Conservation (phyloP, 1,139 yeast genomes). For the Nadsonia starkeyi-henricii region DNA sequence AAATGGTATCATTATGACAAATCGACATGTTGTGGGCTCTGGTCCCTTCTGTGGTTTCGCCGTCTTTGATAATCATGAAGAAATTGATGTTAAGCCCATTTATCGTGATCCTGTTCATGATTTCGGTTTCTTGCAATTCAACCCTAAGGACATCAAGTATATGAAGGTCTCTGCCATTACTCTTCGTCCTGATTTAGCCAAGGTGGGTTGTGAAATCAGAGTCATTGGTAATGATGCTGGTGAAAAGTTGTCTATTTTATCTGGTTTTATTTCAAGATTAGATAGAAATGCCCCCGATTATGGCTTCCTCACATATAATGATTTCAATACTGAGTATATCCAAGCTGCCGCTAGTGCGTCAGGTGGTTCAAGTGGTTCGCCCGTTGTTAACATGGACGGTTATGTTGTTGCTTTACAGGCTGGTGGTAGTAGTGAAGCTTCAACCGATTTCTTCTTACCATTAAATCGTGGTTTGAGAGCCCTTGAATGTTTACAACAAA, state of each 20-base stretch:
- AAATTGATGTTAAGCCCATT: slow-evolving; percentile 65
- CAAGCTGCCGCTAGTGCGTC: slow-evolving; percentile 96
- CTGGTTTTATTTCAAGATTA: slow-evolving; percentile 80
- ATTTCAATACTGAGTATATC: slow-evolving; percentile 88
- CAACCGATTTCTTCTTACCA: slow-evolving; percentile 86
- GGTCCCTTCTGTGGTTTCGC: slow-evolving; percentile 89
- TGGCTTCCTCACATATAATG: slow-evolving; percentile 80
- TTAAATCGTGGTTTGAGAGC: slow-evolving; percentile 75
- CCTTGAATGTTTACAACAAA: slow-evolving; percentile 51
- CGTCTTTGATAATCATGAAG: slow-evolving; percentile 90
- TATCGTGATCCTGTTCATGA: slow-evolving; percentile 54
- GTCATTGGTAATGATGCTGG: slow-evolving; percentile 97
- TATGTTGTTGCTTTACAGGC: slow-evolving; percentile 86
- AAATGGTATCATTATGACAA: slow-evolving; percentile 73
- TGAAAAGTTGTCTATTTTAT: slow-evolving; percentile 73
- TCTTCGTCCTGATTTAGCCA: slow-evolving; percentile 68
- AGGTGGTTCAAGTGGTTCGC: slow-evolving; percentile 93
- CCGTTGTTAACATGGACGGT: slow-evolving; percentile 82
- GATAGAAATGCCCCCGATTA: slow-evolving; percentile 94
- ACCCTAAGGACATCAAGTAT: slow-evolving; percentile 58
- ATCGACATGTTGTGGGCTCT: slow-evolving; percentile 89
- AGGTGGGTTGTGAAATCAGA: slow-evolving; percentile 81
- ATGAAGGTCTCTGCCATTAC: slow-evolving; percentile 55
- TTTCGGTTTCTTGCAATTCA: slow-evolving; percentile 74
- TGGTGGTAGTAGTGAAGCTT: slow-evolving; percentile 83